Conservation (phyloP, 1,139 yeast genomes). For the Suhomyces ambrosiae region DNA sequence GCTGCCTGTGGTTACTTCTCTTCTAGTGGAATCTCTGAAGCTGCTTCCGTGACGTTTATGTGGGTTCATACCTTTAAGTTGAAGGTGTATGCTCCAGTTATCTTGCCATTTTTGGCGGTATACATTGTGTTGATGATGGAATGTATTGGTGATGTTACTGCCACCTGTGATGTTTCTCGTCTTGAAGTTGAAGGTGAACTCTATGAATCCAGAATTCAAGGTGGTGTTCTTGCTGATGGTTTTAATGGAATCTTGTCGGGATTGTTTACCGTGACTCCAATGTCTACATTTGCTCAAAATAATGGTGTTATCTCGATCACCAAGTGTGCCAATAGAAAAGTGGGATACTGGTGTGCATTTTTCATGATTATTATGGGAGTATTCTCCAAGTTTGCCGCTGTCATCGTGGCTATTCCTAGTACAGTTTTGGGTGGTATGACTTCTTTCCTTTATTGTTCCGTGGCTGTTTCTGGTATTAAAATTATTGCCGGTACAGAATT, state of each 20-base stretch:
- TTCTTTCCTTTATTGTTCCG: conserved; percentile 82
- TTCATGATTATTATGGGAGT: conserved; percentile 83
- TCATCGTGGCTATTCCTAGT: conserved; percentile 79
- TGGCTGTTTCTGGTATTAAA: conserved; percentile 84
- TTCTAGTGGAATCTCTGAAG: conserved; percentile 52
- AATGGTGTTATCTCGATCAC: conserved; percentile 92
- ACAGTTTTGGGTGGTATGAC: conserved; percentile 94
- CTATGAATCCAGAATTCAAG: conserved; percentile 86
- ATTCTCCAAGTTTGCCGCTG: conserved; percentile 87
- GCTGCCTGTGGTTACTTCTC: conserved; percentile 87
- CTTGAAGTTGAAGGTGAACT: conserved; percentile 76
- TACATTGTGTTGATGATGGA: conserved; percentile 84
- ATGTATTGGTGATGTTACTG: conserved; percentile 91
- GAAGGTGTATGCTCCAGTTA: conserved; percentile 76
- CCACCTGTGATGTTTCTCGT: conserved; percentile 87
- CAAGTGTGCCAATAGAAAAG: conserved; percentile 82
- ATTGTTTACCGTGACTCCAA: conserved; percentile 74
- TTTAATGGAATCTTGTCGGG: conserved; percentile 73
- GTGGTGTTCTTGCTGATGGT: conserved; percentile 87
- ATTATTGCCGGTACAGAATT: conserved; percentile 75
- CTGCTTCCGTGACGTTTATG: conserved; percentile 82
- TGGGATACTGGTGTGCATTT: conserved; percentile 88
- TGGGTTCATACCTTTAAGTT: conserved; percentile 87
- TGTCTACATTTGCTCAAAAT: conserved; percentile 90
- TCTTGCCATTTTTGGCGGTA: conserved; percentile 80